Evolutionary conservation across 305 asterid species (phyloP).

Genomic region (Solanum hybrid): DNA sequence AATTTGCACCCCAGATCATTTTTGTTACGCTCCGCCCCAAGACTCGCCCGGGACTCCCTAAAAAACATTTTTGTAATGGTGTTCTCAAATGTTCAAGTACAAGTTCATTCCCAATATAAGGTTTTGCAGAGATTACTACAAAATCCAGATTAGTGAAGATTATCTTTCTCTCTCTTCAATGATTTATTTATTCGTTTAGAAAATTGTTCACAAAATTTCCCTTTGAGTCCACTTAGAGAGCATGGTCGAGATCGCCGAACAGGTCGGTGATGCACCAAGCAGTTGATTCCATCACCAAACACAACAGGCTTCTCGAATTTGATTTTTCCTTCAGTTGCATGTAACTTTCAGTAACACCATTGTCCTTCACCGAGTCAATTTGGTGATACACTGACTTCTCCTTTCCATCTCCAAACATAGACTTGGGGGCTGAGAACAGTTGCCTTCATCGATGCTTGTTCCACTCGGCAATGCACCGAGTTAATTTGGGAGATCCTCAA

Average conservation of each 20-base stretch:
- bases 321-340: not conserved
- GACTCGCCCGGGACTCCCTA: too few relatives aligned
- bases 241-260: not conserved
- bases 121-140: not conserved
- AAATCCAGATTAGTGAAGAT: not conserved
- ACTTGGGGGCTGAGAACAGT: not conserved
- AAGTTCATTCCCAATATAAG: not conserved
- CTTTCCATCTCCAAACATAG: not conserved
- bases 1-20: not conserved
- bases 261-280: not conserved
- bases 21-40: not conserved
- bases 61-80: not conserved
- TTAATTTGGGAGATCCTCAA: not conserved
- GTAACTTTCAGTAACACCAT: not conserved
- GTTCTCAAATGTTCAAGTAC: not conserved
- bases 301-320: not conserved
- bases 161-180: not conserved
- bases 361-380: not conserved
- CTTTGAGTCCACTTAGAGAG: not conserved
- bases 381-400: not conserved
- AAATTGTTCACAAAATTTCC: not conserved
- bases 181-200: too few relatives aligned
- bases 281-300: not conserved
- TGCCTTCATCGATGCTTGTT: not conserved
- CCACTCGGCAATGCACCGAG: not conserved